A percentile compares a stretch with the other conserved stretches of the same genome.
Evolutionary conservation across 1,284 basidiomycete genomes (phyloP).

Genomic region (Polyporus tsugae): DNA sequence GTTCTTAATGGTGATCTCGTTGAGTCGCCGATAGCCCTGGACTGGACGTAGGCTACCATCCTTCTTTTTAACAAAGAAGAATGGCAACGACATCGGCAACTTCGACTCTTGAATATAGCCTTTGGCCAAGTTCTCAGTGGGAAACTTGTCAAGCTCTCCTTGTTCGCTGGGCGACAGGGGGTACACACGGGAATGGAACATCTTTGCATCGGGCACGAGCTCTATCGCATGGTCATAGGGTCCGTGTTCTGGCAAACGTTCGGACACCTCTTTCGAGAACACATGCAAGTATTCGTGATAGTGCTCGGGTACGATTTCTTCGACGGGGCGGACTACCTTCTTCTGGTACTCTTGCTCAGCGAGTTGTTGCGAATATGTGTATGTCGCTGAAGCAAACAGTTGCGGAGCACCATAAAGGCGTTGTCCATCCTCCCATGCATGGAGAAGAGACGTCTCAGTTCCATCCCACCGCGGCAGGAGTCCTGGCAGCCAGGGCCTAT

Average conservation of each 20-base stretch:
- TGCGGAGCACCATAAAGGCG: background rate
- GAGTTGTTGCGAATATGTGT: slow-evolving; percentile 8
- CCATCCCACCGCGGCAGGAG: background rate
- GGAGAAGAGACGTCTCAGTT: background rate
- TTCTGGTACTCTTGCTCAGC: slow-evolving; percentile 7
- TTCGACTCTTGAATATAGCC: too few species aligned
- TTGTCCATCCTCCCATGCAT: background rate
- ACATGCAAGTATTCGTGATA: too few species aligned
- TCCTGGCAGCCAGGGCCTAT: background rate
- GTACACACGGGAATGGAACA: slow-evolving; percentile 15
- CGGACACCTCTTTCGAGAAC: background rate
- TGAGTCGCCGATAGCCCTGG: slow-evolving; percentile 41
- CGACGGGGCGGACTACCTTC: background rate
- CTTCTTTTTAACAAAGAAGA: slow-evolving; percentile 54
- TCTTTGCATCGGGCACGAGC: slow-evolving; percentile 7
- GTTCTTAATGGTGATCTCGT: slow-evolving; percentile 38
- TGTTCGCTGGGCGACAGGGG: slow-evolving; percentile 10
- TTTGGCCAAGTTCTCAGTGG: slow-evolving; percentile 41
- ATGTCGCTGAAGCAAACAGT: background rate
- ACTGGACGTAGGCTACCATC: slow-evolving; percentile 42
- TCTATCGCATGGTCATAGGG: slow-evolving; percentile 21
- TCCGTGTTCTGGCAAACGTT: background rate
- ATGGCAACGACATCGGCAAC: slow-evolving; percentile 39
- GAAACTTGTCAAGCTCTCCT: slow-evolving; percentile 28
- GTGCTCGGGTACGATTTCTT: background rate